Percentiles rank a stretch among this genome's conserved stretches.
Evolutionary conservation across 2,329 filamentous ascomycete species (phyloP).

Genomic region (Talaromyces sp.): DNA sequence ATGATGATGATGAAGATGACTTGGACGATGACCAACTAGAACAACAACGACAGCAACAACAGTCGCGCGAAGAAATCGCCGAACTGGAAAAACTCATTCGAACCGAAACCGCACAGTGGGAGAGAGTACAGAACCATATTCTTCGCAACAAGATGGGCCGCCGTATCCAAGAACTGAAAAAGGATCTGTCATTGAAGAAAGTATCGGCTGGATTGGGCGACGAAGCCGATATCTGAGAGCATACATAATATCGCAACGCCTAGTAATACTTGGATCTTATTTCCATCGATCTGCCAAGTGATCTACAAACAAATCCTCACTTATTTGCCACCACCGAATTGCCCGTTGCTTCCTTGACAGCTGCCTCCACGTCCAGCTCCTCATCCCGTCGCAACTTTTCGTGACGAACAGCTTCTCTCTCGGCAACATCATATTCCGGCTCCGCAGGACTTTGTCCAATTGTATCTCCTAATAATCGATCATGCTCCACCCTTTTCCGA

Average conservation of each 20-base stretch:
- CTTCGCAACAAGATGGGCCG: constrained; percentile 47
- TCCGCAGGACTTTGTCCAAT: constrained; percentile 23
- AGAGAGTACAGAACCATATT: constrained; percentile 44
- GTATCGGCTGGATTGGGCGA: constrained; percentile 43
- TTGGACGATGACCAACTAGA: constrained; percentile 49
- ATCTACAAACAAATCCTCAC: not conserved
- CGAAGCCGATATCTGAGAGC: constrained; percentile 33
- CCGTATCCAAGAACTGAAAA: constrained; percentile 48
- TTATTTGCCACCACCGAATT: constrained; percentile 24
- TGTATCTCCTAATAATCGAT: constrained; percentile 32
- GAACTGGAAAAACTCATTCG: constrained; percentile 46
- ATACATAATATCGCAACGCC: not conserved
- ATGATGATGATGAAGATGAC: constrained; percentile 38
- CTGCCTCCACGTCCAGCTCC: constrained; percentile 31
- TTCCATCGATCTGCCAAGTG: not conserved
- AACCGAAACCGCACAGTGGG: constrained; percentile 43
- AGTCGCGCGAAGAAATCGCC: constrained; percentile 52
- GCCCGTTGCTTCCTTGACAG: constrained; percentile 31
- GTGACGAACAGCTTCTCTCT: constrained; percentile 30
- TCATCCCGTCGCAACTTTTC: constrained; percentile 31
- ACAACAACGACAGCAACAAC: constrained; percentile 44
- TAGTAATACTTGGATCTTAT: not conserved
- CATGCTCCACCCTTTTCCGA: constrained; percentile 39
- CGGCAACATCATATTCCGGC: constrained; percentile 23
- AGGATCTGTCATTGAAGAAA: constrained; percentile 49